Evolutionary conservation across 2,329 filamentous ascomycete genomes (phyloP), one percentile per base, ranked within the genome.

Genomic region (Plenodomus biglobosus): DNA sequence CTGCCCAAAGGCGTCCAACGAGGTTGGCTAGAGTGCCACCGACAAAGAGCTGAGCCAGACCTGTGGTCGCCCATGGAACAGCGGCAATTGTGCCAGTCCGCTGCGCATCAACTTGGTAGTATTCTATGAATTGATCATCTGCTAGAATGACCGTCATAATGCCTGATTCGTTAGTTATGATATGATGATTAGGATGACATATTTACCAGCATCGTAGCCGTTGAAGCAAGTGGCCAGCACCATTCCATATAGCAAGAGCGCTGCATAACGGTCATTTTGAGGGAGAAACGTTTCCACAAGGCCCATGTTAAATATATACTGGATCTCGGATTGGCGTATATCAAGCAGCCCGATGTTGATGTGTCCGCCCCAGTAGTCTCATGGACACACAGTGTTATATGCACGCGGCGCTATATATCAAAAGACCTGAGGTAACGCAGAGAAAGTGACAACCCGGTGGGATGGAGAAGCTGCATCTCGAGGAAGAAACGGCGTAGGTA

Each of bases 181-280:
- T 11, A 34, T 32, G 40, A 19, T 32, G 18, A 16, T 1, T 8
- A 7, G 3, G 11, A 3, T n/a, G n/a, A 17, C 2, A 19, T 13
- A 38, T 20, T 21, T 46, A 40, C 42, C 32, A n/a, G 49, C 49
- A 45, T 52, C 46, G 21, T 49, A 44, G n/a, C 40, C 50, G 16
- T 52, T 52, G 24, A 48, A 49, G 22, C 40, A 46, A 1, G 50
- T 52, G 15, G 42, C 42, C 30, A 52, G 39, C 20, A 46, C 45
- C 42, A 52, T 48, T 15, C 38, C 44, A 16, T 45, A 52, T 3
- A 51, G 41, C 18, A 52, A 24, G 18, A 52, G n/a, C 32, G 41
- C 40, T 21, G 48, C 48, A 47, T 46, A 44, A 24, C 42, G 45
- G 21, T 48, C 38, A 11, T 52, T 48, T 8, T 42, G 42, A 3